Base-by-base conservation (phyloP, 164 flowering plant genomes). In the Annona cherimola region DNA sequence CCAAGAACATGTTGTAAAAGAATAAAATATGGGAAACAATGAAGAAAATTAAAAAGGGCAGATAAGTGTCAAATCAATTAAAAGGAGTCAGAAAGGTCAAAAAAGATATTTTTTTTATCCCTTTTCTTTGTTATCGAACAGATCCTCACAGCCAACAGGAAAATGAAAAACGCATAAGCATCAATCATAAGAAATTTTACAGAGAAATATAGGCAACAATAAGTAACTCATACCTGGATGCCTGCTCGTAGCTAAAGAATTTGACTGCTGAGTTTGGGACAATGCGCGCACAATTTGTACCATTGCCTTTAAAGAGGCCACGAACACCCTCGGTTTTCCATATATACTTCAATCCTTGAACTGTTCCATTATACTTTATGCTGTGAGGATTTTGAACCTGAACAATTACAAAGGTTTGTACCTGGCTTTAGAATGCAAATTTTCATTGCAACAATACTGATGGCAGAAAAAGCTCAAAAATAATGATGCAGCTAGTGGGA, bases 261-360 rank as follows among this genome's bases (percentile, higher is more conserved):
- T 94, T 94, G 79, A 94, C 97, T 0, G 98, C 98, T 5, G 98
- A 94, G 70, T 94, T 94, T 19, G 98, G 97, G 50, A 94, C 90
- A 71, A 94, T 94, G 42, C 97, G 97, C 66, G 97, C 97, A 84
- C 98, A 94, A 72, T 94, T 94, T 61, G 98, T 87, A 65, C 98
- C 97, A 73, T 94, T 94, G 78, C 98, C 98, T 85, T 94, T 94
- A 71, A 89, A 94, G 60, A 92, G 70, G 50, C 98, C 98, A 50
- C 91, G 84, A n/a, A 92, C 78, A 59, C 98, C 98, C 76, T 94
- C 97, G 68, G 92, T 91, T 77, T 81, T 84, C 96, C 94, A 92
- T 45, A 94, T 94, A 78, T 92, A 89, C 79, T 90, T 89, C 81
- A 94, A 79, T 6, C 98, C 98, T 79, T 94, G 96, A 76, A 94